phyloP scores from a whole-genome alignment of 257 asterid genomes.

The Rehmannia glutinosa region DNA sequence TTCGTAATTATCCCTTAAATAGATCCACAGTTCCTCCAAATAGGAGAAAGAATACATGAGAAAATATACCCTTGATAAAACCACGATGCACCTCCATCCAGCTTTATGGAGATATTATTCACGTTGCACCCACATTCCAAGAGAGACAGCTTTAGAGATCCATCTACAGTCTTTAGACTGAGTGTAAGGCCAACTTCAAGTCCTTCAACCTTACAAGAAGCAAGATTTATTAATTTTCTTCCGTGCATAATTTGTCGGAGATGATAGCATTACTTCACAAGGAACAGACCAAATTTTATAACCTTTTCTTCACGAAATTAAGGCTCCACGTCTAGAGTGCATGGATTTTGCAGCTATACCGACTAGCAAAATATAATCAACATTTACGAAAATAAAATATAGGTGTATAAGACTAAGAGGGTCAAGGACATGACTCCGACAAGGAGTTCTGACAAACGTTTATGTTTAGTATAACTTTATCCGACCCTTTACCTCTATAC shows the following conservation, averaged over 20 bases:
- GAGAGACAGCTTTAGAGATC: conserved; percentile 68
- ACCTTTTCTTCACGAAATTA: not conserved
- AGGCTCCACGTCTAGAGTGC: not conserved
- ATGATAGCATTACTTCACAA: conserved; percentile 11
- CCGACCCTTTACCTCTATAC: not conserved
- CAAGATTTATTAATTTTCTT: conserved; percentile 16
- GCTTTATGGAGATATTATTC: conserved; percentile 52
- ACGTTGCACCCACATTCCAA: conserved; percentile 84
- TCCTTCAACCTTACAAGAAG: conserved; percentile 69
- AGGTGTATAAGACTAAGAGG: no score
- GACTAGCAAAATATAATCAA: no score
- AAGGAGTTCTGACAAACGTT: no score
- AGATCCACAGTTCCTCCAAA: not conserved
- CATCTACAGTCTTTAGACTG: conserved; percentile 49
- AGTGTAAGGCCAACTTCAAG: conserved; percentile 69
- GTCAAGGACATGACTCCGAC: no score
- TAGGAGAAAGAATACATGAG: no score
- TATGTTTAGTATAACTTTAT: not conserved
- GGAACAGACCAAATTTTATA: not conserved
- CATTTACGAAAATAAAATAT: no score
- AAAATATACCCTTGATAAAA: conserved; percentile 83
- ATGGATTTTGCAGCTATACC: not conserved
- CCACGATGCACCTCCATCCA: conserved; percentile 99
- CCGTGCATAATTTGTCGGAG: not conserved
- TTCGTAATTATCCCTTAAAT: no score